phyloP scores from a whole-genome alignment of 352 stramenopile genomes.

The Phytophthora constricta region DNA sequence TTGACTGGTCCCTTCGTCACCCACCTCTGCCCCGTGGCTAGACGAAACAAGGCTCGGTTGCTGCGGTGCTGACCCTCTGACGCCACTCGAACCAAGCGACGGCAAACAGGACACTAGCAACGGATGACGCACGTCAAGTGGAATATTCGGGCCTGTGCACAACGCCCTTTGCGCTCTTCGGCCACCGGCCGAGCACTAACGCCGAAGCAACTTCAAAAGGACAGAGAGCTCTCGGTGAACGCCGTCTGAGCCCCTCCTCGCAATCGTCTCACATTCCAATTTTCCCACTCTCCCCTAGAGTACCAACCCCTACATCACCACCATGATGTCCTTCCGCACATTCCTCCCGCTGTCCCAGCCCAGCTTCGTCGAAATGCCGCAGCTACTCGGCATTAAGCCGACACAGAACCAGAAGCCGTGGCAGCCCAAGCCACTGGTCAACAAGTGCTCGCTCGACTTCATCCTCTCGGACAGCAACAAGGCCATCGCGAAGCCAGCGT shows the following conservation, averaged over 20 bases:
- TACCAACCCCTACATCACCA: constrained; percentile 37
- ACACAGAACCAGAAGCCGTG: constrained; percentile 1
- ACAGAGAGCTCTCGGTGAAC: constrained; percentile 45
- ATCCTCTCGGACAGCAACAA: constrained; percentile 44
- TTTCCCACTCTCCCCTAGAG: constrained; percentile 41
- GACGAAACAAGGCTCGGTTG: constrained; percentile 11
- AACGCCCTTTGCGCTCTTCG: constrained; percentile 34
- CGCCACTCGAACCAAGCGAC: constrained; percentile 34
- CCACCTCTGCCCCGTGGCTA: neutral
- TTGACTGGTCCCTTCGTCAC: constrained; percentile 6
- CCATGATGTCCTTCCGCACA: constrained; percentile 47
- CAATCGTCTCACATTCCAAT: constrained; percentile 38
- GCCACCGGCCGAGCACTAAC: constrained; percentile 27
- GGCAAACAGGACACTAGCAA: constrained; percentile 37
- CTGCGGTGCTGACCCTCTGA: constrained; percentile 37
- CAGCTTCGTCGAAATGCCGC: constrained; percentile 47
- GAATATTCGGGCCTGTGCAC: constrained; percentile 37
- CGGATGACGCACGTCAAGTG: constrained; percentile 50
- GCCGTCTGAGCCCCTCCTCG: neutral
- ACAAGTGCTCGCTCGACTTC: constrained; percentile 65
- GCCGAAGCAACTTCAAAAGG: constrained; percentile 18
- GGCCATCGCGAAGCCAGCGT: constrained; percentile 26
- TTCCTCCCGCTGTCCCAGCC: constrained; percentile 46
- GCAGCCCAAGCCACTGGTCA: constrained; percentile 30
- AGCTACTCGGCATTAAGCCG: constrained; percentile 40